Conservation (phyloP, 768 basidiomycete species). For the Naganishia friedmannii region DNA sequence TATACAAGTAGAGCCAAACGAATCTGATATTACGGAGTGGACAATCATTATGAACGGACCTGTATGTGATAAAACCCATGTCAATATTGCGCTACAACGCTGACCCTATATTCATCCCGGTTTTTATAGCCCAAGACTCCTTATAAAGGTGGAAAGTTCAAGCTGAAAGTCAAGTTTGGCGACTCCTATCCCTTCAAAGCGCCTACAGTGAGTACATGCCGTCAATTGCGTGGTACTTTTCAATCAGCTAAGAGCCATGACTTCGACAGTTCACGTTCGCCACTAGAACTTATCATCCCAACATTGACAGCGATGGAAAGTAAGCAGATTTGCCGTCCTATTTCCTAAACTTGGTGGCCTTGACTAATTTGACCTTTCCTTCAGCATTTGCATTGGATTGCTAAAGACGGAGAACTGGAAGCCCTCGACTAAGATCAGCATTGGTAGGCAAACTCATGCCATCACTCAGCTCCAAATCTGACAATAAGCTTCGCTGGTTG, state of each 20-base stretch:
- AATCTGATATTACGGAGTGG: conserved; percentile 48
- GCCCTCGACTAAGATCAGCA: conserved; percentile 51
- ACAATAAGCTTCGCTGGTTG: background rate
- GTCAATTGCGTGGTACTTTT: background rate
- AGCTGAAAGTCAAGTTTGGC: conserved; percentile 45
- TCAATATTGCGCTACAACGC: background rate
- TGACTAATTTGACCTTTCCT: background rate
- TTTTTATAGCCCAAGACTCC: conserved; percentile 38
- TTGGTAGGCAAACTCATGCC: conserved; percentile 34
- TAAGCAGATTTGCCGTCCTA: conserved; percentile 30
- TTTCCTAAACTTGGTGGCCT: background rate
- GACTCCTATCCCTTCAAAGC: conserved; percentile 52
- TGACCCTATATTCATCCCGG: background rate
- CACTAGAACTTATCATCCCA: conserved; percentile 52
- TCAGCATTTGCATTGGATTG: conserved; percentile 51
- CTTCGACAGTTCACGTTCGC: conserved; percentile 46
- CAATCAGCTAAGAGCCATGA: background rate
- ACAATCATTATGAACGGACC: conserved; percentile 47
- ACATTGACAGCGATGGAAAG: conserved; percentile 53
- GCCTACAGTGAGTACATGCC: conserved; percentile 36
- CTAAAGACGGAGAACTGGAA: conserved; percentile 54
- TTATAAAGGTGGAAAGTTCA: conserved; percentile 50
- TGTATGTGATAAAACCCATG: conserved; percentile 29
- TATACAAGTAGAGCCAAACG: conserved; percentile 45
- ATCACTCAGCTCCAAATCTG: background rate